These are phyloP conservation scores for Colletotrichum orchidophilum DNA, from an alignment of 2,329 filamentous ascomycete species.

Conservation along the genomic window DNA sequence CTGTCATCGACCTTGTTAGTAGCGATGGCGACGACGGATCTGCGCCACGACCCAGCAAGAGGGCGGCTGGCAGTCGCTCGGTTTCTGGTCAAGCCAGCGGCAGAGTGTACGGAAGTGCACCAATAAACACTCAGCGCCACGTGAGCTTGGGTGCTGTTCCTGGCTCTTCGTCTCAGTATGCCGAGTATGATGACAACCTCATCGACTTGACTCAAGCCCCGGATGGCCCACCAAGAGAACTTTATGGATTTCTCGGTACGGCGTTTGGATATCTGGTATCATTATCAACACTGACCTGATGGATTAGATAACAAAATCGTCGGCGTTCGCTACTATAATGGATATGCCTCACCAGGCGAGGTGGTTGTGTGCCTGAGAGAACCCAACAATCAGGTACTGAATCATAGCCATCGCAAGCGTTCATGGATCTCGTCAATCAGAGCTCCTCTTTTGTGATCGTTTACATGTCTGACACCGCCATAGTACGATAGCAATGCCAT, in stretches of 20 bases:
- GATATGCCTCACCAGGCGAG: slow-evolving; percentile 70
- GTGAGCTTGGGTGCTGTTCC: background rate
- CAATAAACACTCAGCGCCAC: slow-evolving; percentile 12
- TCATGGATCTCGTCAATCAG: background rate
- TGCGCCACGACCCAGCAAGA: slow-evolving; percentile 16
- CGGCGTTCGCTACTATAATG: slow-evolving; percentile 68
- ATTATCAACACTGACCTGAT: background rate
- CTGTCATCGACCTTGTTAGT: slow-evolving; percentile 53
- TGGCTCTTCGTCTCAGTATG: slow-evolving; percentile 31
- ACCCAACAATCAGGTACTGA: slow-evolving; percentile 65
- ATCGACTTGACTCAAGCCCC: slow-evolving; percentile 56
- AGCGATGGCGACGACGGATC: slow-evolving; percentile 40
- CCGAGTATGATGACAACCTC: slow-evolving; percentile 46
- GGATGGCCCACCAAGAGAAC: slow-evolving; percentile 51
- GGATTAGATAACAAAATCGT: slow-evolving; percentile 57
- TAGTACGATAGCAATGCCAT: slow-evolving; percentile 80
- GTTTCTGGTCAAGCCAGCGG: slow-evolving; percentile 29
- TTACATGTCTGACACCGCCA: slow-evolving; percentile 1
- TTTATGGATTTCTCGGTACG: slow-evolving; percentile 58
- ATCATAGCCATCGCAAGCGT: too few relatives aligned
- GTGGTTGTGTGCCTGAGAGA: slow-evolving; percentile 71
- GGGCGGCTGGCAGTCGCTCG: background rate
- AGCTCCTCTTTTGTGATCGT: background rate
- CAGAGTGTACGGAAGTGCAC: slow-evolving; percentile 24
- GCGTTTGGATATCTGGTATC: background rate